Evolutionary conservation across 495 filamentous ascomycete species (phyloP).

Genomic region (Penicillium odoratum): DNA sequence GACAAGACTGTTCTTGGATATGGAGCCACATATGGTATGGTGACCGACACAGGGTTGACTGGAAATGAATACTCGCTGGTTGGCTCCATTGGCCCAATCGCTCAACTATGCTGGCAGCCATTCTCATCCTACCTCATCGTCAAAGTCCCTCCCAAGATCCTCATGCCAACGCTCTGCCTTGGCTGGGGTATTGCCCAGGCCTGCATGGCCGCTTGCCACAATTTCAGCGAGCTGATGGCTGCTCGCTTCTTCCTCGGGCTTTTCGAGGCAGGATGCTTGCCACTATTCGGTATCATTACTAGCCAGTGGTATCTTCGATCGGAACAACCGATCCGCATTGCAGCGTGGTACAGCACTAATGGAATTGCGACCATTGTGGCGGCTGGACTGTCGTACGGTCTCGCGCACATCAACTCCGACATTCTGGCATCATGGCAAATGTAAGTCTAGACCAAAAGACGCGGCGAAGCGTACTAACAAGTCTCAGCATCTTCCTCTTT

Average conservation of each 20-base stretch:
- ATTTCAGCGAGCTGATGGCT: conserved; percentile 45
- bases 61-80: conserved; percentile 63
- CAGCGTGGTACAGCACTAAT: conserved; percentile 52
- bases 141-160: conserved; percentile 62
- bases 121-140: conserved; percentile 65
- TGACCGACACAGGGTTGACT: conserved; percentile 50
- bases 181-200: conserved; percentile 53
- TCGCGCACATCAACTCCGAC: conserved; percentile 56
- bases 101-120: conserved; percentile 66
- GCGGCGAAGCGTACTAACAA: not conserved
- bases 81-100: conserved; percentile 62
- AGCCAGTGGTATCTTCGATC: conserved; percentile 51
- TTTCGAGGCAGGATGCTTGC: conserved; percentile 59
- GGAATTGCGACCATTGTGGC: conserved; percentile 50
- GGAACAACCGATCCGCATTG: conserved; percentile 51
- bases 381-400: conserved; percentile 46
- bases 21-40: conserved; percentile 62
- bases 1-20: conserved; percentile 67
- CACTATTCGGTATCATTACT: conserved; percentile 56
- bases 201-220: conserved; percentile 46
- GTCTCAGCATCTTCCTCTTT: conserved; percentile 43
- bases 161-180: conserved; percentile 60
- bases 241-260: conserved; percentile 47
- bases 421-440: conserved; percentile 61
- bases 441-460: conserved; percentile 31